Evolutionary conservation across 768 basidiomycete species (phyloP).

Genomic region (Lentinula sp.): DNA sequence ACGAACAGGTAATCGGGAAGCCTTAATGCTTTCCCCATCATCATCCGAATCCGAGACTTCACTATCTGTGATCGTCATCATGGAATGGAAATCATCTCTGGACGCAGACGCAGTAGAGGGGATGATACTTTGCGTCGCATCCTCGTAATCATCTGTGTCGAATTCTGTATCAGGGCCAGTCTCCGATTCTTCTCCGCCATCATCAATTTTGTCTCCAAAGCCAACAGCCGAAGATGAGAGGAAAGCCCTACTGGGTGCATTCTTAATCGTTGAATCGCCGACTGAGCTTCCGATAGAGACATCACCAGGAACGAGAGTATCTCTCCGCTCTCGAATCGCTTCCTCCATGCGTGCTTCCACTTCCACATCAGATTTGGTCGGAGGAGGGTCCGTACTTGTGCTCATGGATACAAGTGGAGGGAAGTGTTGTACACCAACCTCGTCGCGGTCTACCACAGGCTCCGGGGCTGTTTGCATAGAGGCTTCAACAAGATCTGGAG

Average conservation of each 20-base stretch:
- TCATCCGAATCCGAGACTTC: constrained; percentile 52
- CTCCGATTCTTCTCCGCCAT: constrained; percentile 46
- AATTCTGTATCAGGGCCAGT: constrained; percentile 66
- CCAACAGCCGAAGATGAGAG: constrained; percentile 4
- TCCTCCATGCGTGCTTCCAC: not conserved
- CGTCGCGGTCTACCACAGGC: constrained; percentile 28
- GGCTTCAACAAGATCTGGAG: constrained; percentile 25
- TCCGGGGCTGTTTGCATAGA: constrained; percentile 47
- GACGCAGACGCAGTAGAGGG: constrained; percentile 9
- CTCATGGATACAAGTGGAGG: constrained; percentile 24
- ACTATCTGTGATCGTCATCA: constrained; percentile 66
- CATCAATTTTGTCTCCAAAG: constrained; percentile 19
- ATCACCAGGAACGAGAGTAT: constrained; percentile 45
- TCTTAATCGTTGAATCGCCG: constrained; percentile 36
- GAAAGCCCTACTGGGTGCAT: constrained; percentile 16
- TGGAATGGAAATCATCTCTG: constrained; percentile 70
- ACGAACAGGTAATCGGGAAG: constrained; percentile 34
- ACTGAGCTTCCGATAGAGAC: constrained; percentile 23
- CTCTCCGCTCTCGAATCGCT: constrained; percentile 11
- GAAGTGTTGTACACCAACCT: constrained; percentile 45
- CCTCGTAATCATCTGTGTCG: constrained; percentile 71
- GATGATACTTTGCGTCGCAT: constrained; percentile 62
- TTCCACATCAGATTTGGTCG: constrained; percentile 11
- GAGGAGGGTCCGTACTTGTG: constrained; percentile 31
- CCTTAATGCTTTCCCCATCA: constrained; percentile 73